Conservation (phyloP, 345 rosid species). For the Limnanthes douglasii region DNA sequence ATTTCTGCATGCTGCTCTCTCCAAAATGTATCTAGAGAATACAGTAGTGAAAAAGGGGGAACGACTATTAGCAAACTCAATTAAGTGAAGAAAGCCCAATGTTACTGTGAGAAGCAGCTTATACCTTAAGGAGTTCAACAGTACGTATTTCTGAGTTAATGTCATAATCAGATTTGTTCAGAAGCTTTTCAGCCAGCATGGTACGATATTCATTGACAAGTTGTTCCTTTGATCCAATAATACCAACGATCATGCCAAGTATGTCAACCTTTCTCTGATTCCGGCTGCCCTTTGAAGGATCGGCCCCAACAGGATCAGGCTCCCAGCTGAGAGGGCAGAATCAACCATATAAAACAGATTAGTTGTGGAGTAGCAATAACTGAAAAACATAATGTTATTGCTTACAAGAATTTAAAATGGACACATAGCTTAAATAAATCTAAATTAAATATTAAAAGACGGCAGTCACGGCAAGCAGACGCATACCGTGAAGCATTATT, state of each 20-base stretch:
- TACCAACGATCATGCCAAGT: slow-evolving; percentile 87
- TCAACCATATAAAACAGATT: slow-evolving; percentile 6
- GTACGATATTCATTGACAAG: slow-evolving; percentile 89
- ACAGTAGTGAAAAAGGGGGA: slow-evolving; percentile 1
- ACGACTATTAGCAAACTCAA: neutral
- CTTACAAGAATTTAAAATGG: too few relatives aligned
- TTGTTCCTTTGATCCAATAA: slow-evolving; percentile 93
- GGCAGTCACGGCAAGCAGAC: neutral
- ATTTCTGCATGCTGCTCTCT: slow-evolving; percentile 89
- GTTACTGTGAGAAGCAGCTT: slow-evolving; percentile 6
- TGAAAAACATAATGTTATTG: slow-evolving; percentile 4
- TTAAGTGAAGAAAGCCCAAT: slow-evolving; percentile 1
- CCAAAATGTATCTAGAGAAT: slow-evolving; percentile 82
- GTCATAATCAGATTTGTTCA: slow-evolving; percentile 87
- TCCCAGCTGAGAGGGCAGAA: slow-evolving; percentile 65
- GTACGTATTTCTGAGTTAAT: slow-evolving; percentile 89
- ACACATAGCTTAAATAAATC: slow-evolving; percentile 4
- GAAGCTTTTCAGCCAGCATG: slow-evolving; percentile 96
- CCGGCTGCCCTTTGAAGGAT: slow-evolving; percentile 72
- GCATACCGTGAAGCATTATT: slow-evolving; percentile 47
- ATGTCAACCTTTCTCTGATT: slow-evolving; percentile 80
- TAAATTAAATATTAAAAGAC: neutral
- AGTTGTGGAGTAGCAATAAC: neutral
- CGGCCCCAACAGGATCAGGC: slow-evolving; percentile 95
- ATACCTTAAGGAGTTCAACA: slow-evolving; percentile 92